Conservation (phyloP, 768 basidiomycete genomes). For the Lyophyllum semitale region DNA sequence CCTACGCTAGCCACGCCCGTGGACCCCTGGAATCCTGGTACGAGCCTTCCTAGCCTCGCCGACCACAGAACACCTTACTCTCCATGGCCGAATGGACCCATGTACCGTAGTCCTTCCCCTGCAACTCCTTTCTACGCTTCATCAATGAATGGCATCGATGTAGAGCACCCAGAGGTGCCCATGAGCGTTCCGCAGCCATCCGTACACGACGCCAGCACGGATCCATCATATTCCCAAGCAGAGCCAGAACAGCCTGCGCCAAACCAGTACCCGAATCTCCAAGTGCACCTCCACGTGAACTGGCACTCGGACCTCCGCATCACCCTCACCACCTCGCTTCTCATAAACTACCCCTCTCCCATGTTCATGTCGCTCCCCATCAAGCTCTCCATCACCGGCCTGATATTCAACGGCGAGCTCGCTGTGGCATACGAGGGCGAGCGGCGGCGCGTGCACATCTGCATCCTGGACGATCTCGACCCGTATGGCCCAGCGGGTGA, state of each 20-base stretch:
- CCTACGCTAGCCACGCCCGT: slow-evolving; percentile 45
- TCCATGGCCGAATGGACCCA: slow-evolving; percentile 25
- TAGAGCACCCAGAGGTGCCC: background rate
- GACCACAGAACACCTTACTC: slow-evolving; percentile 35
- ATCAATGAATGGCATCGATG: slow-evolving; percentile 15
- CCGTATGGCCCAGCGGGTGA: slow-evolving; percentile 76
- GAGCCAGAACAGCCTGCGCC: slow-evolving; percentile 9
- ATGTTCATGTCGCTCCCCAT: slow-evolving; percentile 98
- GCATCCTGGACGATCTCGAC: slow-evolving; percentile 85
- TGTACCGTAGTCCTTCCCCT: slow-evolving; percentile 36
- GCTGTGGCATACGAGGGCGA: slow-evolving; percentile 91
- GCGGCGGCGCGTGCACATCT: slow-evolving; percentile 80
- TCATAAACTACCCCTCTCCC: slow-evolving; percentile 96
- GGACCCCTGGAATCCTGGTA: slow-evolving; percentile 45
- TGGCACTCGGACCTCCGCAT: slow-evolving; percentile 90
- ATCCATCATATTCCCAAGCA: slow-evolving; percentile 17
- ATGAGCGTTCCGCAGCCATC: slow-evolving; percentile 4
- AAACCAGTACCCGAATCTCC: slow-evolving; percentile 62
- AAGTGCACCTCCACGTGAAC: slow-evolving; percentile 81
- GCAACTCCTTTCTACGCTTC: slow-evolving; percentile 31
- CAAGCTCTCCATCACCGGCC: slow-evolving; percentile 86
- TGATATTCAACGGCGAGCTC: slow-evolving; percentile 85
- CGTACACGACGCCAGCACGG: slow-evolving; percentile 10
- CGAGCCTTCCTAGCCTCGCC: slow-evolving; percentile 39
- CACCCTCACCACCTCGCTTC: slow-evolving; percentile 86